Evolutionary conservation across 768 basidiomycete species (phyloP), one percentile per base, ranked within the genome.

Genomic region (Boletellus emodensis): DNA sequence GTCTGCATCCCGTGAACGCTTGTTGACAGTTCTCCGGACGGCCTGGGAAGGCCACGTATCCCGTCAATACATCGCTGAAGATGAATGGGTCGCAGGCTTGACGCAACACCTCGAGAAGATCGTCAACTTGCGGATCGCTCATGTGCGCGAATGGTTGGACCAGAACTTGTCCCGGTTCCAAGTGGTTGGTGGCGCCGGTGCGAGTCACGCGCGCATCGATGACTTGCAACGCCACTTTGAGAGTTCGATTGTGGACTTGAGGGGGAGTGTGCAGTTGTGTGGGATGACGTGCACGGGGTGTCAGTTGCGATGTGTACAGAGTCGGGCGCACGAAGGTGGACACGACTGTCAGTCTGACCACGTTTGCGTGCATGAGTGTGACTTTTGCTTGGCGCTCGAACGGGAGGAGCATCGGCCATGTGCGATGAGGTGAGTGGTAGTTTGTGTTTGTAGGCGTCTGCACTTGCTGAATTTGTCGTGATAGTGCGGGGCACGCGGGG

Each of bases 401-500:
- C 69, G 70, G 6, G 59, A 46, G 9, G 61, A 60, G 30, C 61
- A 61, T 10, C 69, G 63, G 44, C 20, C 55, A 1, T 84, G 82
- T 60, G 72, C 75, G 14, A 69, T 76, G 54, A 69, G 67, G 81
- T 82, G 57, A 44, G 80, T 69, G 8, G 20, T 10, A 20, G 14
- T 13, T 26, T 30, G 30, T 4, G 10, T 11, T 8, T 30, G 30
- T 8, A 7, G 30, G 3, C 8, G 7, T 30, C 30, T 30, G 7
- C 7, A 11, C 7, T 7, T 46, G 13, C 42, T 46, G 13, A 49
- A 15, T 18, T 26, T 3, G n/a, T 39, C 10, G 4, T 3, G 0
- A 22, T 32, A 83, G 82, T n/a, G 82, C 81, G 28, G 83, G 83
- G 0, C 82, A 84, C 52, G 61, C 73, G 18, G 80, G 79, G 13